Percentiles rank a stretch among this genome's conserved stretches.
These are phyloP conservation scores for Thozetella sp. DNA, from an alignment of 495 filamentous ascomycete species.

Conservation along the genomic window DNA sequence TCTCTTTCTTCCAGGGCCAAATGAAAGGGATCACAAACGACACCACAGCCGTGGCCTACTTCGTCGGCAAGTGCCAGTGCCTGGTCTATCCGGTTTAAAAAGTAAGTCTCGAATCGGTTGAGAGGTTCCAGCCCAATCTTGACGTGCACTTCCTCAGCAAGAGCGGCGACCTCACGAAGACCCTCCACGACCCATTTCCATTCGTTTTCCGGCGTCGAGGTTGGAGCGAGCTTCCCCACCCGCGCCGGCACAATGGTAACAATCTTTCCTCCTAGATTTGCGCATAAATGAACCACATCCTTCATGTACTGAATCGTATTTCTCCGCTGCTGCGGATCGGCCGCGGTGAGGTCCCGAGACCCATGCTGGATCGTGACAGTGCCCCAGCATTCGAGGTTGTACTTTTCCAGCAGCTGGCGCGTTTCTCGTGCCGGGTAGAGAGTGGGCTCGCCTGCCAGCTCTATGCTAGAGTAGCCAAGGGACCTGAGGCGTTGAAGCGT, in stretches of 20 bases:
- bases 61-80: constrained; percentile 19
- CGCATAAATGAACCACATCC: constrained; percentile 16
- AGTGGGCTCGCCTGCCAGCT: constrained; percentile 28
- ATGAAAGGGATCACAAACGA: constrained; percentile 28
- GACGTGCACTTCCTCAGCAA: constrained; percentile 16
- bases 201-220: constrained; percentile 14
- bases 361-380: constrained; percentile 27
- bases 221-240: constrained; percentile 25
- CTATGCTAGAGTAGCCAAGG: constrained; percentile 27
- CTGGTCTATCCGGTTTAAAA: constrained; percentile 22
- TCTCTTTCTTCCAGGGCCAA: constrained; percentile 26
- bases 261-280: constrained; percentile 22
- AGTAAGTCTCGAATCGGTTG: constrained; percentile 27
- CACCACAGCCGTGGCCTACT: constrained; percentile 16
- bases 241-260: constrained; percentile 21
- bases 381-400: constrained; percentile 20
- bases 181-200: constrained; percentile 28
- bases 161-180: constrained; percentile 15
- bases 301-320: constrained; percentile 27
- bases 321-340: constrained; percentile 13
- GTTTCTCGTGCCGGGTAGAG: constrained; percentile 19
- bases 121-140: constrained; percentile 23
- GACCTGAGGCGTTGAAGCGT: constrained; percentile 19
- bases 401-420: constrained; percentile 16
- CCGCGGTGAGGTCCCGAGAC: constrained; percentile 19